Evolutionary conservation across 192 early-diverging fungal genomes (phyloP).

Genomic region (Coemansia sp.): DNA sequence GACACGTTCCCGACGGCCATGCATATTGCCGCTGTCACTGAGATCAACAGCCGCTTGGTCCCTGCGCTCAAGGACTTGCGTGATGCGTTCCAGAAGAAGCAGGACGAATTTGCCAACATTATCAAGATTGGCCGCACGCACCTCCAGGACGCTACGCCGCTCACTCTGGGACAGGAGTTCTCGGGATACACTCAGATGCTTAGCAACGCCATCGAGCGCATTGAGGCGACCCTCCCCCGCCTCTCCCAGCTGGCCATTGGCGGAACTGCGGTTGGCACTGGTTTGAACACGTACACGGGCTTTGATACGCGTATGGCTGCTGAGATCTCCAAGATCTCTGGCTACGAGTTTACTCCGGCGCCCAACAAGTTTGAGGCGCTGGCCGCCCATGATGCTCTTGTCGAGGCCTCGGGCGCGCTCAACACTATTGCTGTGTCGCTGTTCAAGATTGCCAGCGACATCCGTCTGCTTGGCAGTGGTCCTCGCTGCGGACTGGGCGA

Average conservation of each 20-base stretch:
- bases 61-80: constrained; percentile 84
- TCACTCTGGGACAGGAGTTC: constrained; percentile 98
- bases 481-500: constrained; percentile 98
- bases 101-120: constrained; percentile 85
- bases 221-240: constrained; percentile 79
- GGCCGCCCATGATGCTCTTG: constrained; percentile 97
- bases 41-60: constrained; percentile 82
- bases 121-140: constrained; percentile 99
- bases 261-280: constrained; percentile 97
- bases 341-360: constrained; percentile 90
- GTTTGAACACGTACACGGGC: constrained; percentile 92
- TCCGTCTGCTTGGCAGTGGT: constrained; percentile 94
- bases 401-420: constrained; percentile 93
- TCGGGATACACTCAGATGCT: constrained; percentile 97
- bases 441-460: constrained; percentile 99
- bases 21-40: constrained; percentile 95
- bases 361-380: constrained; percentile 99
- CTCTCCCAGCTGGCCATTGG: constrained; percentile 96
- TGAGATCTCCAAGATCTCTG: constrained; percentile 87
- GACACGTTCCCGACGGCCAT: constrained; percentile 99
- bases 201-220: constrained; percentile 85
- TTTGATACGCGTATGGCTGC: constrained; percentile 92
- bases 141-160: constrained; percentile 96
- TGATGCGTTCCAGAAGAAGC: constrained; percentile 77
- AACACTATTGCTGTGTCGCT: constrained; percentile 95